Base-by-base conservation (phyloP, 441 rosid genomes). In the Flueggea neowawraea region DNA sequence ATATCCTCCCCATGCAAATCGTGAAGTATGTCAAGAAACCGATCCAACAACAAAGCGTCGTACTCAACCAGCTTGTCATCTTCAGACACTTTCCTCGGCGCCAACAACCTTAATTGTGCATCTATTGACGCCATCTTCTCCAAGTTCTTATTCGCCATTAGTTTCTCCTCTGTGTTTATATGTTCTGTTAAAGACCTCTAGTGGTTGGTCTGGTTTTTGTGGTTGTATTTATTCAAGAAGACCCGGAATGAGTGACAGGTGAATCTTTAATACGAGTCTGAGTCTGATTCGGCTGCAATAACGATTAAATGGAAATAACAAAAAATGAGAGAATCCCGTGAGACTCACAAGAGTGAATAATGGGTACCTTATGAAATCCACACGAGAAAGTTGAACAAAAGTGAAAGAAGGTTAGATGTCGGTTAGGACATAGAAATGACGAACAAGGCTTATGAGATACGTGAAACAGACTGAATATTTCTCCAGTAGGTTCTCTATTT, bases 51-150 rank as follows among this genome's bases (percentile, higher is more conserved):
- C 62, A 94, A 36, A 77, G 99, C 99, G 73, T 94, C 99, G 58
- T 91, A 94, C 77, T 94, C 99, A 48, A 94, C 82, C 77, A 94
- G 67, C 61, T 91, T 95, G 58, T 95, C 99, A 73, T 95, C 99
- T 73, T 91, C 99, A 68, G 89, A 80, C 39, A 95, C 96, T 78
- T 86, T 91, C 14, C 70, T 72, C 49, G 99, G 99, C 48, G 76
- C 99, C 69, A 95, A 43, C 22, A 71, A 88, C 79, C 99, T 80
- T 44, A 95, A 82, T 63, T 95, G 99, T 4, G 91, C 94, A 73
- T 95, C 99, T 39, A 94, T 94, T 6, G 96, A 91, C 58, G 96
- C 85, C 88, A 89, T 61, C 87, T 89, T 91, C 92, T 91, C 90
- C 62, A 90, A 2, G 68, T 86, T 89, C 77, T 48, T 31, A 36